These are phyloP conservation scores for Mortierella claussenii DNA, from an alignment of 192 early-diverging fungal genomes.

Conservation along the genomic window DNA sequence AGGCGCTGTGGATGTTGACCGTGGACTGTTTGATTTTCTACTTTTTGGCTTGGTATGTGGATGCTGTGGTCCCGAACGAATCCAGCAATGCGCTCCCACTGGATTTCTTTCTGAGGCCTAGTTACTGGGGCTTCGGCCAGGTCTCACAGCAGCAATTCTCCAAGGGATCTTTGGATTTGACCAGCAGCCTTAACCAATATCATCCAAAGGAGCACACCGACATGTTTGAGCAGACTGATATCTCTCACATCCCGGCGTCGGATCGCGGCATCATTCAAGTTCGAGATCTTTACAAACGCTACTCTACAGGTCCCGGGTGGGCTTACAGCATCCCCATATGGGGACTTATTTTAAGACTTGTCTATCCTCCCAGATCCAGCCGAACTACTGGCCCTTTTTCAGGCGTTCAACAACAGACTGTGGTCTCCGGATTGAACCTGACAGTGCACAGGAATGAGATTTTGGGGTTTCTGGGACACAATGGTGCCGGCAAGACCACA, in stretches of 20 bases:
- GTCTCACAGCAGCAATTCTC: not conserved
- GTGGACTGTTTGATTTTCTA: slow-evolving; percentile 49
- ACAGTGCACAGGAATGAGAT: slow-evolving; percentile 61
- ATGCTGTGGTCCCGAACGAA: slow-evolving; percentile 55
- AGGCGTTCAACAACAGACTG: slow-evolving; percentile 28
- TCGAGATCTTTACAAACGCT: slow-evolving; percentile 25
- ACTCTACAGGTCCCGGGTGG: slow-evolving; percentile 21
- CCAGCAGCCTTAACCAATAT: not conserved
- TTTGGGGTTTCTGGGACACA: slow-evolving; percentile 66
- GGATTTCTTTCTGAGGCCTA: slow-evolving; percentile 54
- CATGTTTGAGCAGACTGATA: slow-evolving; percentile 45
- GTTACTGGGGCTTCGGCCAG: slow-evolving; percentile 55
- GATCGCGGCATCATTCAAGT: slow-evolving; percentile 45
- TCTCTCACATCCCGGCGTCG: slow-evolving; percentile 31
- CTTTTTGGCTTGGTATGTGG: slow-evolving; percentile 61
- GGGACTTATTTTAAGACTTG: slow-evolving; percentile 21
- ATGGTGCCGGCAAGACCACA: slow-evolving; percentile 71
- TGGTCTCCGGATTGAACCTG: slow-evolving; percentile 48
- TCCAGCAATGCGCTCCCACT: slow-evolving; percentile 41
- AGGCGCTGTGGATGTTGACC: slow-evolving; percentile 47
- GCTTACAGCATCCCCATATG: slow-evolving; percentile 22
- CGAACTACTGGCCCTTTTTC: slow-evolving; percentile 28
- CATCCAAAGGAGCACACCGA: slow-evolving; percentile 18
- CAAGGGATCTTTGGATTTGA: not conserved
- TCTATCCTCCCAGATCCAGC: slow-evolving; percentile 32